These are phyloP conservation scores for Populus tomentosa DNA, from an alignment of 441 rosid species.

Conservation along the genomic window DNA sequence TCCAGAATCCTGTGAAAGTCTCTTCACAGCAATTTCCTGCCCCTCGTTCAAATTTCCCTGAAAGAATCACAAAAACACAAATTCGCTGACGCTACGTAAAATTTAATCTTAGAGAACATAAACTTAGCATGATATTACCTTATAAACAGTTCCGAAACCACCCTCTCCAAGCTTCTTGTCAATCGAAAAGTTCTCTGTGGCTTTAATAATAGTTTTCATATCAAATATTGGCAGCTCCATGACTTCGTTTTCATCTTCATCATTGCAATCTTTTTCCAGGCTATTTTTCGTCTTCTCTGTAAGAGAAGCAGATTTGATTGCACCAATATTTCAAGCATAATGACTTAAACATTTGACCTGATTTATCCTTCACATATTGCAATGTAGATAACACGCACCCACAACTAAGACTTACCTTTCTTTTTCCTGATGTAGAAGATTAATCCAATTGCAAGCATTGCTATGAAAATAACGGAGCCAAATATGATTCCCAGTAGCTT, in stretches of 20 bases:
- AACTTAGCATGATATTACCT: conserved; percentile 31
- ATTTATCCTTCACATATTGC: not conserved
- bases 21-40: conserved; percentile 36
- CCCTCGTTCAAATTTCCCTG: conserved; percentile 34
- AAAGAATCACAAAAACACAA: not conserved
- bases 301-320: not conserved
- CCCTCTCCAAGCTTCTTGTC: conserved; percentile 56
- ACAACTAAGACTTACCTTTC: not conserved
- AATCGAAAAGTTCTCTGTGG: conserved; percentile 46
- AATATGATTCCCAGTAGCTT: not conserved
- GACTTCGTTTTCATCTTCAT: conserved; percentile 37
- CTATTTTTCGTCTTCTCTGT: conserved; percentile 39
- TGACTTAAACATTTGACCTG: too few relatives aligned
- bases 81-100: not conserved
- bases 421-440: not conserved
- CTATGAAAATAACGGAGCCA: not conserved
- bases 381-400: not conserved
- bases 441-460: not conserved
- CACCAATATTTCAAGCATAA: not conserved
- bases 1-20: conserved; percentile 21
- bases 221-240: conserved; percentile 52
- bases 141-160: conserved; percentile 68
- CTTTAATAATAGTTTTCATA: conserved; percentile 38
- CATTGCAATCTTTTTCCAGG: not conserved
- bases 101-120: not conserved